phyloP scores from a whole-genome alignment of 2,329 filamentous ascomycete species.

The Xylaria sp. region DNA sequence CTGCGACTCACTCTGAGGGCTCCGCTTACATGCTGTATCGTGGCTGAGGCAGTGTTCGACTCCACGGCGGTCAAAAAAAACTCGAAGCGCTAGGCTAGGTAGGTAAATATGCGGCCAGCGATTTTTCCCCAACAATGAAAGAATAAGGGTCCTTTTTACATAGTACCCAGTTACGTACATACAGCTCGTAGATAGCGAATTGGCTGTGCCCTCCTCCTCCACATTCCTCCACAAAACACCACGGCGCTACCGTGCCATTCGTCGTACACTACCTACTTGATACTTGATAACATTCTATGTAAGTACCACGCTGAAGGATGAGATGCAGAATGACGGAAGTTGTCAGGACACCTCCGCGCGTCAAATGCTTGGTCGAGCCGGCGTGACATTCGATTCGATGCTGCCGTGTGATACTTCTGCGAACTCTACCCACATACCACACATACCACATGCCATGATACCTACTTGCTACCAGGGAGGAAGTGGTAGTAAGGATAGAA shows the following conservation, averaged over 20 bases:
- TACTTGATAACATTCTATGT: slow-evolving; percentile 1
- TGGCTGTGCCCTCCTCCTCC: slow-evolving; percentile 32
- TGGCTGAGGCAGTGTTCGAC: slow-evolving; percentile 18
- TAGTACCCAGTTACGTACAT: not conserved
- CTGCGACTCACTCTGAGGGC: slow-evolving; percentile 15
- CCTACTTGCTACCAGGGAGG: too few species aligned
- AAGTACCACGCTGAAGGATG: not conserved
- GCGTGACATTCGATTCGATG: slow-evolving; percentile 9
- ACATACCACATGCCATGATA: not conserved
- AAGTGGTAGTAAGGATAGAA: too few species aligned
- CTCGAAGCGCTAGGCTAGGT: not conserved
- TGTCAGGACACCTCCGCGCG: slow-evolving; percentile 19
- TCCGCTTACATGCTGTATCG: slow-evolving; percentile 9
- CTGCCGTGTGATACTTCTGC: not conserved
- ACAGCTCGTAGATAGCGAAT: slow-evolving; percentile 17
- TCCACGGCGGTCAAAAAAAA: not conserved
- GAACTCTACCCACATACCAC: slow-evolving; percentile 4
- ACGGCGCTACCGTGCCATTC: slow-evolving; percentile 15
- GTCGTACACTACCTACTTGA: not conserved
- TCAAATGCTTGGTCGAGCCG: slow-evolving; percentile 10
- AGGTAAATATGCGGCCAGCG: not conserved
- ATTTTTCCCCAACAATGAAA: not conserved
- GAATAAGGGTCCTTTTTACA: too few species aligned
- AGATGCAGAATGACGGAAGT: slow-evolving; percentile 29
- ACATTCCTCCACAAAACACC: slow-evolving; percentile 29